These are phyloP conservation scores for Onygenales sp. DNA, from an alignment of 2,329 filamentous ascomycete species.

Conservation along the genomic window DNA sequence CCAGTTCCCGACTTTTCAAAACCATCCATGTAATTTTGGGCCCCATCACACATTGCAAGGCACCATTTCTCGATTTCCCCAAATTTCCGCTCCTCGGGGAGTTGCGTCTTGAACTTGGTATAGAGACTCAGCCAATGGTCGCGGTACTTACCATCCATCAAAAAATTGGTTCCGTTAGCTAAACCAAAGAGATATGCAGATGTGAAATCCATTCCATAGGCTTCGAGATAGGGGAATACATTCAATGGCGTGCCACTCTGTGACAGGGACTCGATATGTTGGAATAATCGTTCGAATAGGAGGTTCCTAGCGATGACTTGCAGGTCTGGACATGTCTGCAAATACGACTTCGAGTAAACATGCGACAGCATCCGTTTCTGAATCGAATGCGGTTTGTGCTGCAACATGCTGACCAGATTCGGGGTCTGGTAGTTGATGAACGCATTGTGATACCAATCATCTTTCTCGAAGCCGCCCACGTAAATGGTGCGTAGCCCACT, in stretches of 20 bases:
- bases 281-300: slow-evolving; percentile 52
- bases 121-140: background rate
- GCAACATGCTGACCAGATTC: slow-evolving; percentile 6
- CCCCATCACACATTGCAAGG: background rate
- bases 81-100: background rate
- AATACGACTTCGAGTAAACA: slow-evolving; percentile 67
- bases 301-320: slow-evolving; percentile 48
- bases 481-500: slow-evolving; percentile 59
- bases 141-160: slow-evolving; percentile 39
- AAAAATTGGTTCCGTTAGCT: slow-evolving; percentile 50
- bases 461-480: slow-evolving; percentile 63
- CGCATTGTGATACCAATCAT: slow-evolving; percentile 59
- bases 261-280: slow-evolving; percentile 33
- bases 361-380: slow-evolving; percentile 70
- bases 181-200: slow-evolving; percentile 65
- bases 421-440: slow-evolving; percentile 34
- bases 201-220: slow-evolving; percentile 67
- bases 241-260: slow-evolving; percentile 36
- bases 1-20: background rate
- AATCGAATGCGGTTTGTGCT: slow-evolving; percentile 53
- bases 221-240: slow-evolving; percentile 55
- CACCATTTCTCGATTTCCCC: background rate
- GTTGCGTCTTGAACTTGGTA: background rate
- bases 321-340: slow-evolving; percentile 53
- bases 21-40: background rate